A percentile compares a stretch with the other conserved stretches of the same genome.
Evolutionary conservation across 2,329 filamentous ascomycete genomes (phyloP).

Genomic region (Arthrinium puccinioides): DNA sequence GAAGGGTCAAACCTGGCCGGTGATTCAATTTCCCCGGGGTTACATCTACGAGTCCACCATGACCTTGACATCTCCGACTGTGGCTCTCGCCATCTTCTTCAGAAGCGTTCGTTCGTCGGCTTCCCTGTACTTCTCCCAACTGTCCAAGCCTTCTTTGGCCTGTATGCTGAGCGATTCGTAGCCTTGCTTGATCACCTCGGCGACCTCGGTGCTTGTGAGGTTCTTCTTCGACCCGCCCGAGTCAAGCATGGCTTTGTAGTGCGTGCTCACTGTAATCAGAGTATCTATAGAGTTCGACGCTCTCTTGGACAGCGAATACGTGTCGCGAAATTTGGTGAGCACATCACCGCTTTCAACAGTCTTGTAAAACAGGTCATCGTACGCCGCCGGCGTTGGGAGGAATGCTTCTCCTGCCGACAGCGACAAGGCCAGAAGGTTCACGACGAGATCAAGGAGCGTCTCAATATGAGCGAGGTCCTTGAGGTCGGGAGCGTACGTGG

Average conservation of each 20-base stretch:
- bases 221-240: slow-evolving; percentile 50
- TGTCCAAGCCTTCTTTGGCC: slow-evolving; percentile 76
- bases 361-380: slow-evolving; percentile 98
- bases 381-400: slow-evolving; percentile 76
- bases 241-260: slow-evolving; percentile 76
- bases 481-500: slow-evolving; percentile 76
- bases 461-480: slow-evolving; percentile 62
- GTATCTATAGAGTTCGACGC: slow-evolving; percentile 72
- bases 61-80: slow-evolving; percentile 55
- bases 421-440: slow-evolving; percentile 77
- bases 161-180: slow-evolving; percentile 94
- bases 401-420: slow-evolving; percentile 86
- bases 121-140: slow-evolving; percentile 81
- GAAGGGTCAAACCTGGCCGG: no score
- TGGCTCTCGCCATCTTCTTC: slow-evolving; percentile 79
- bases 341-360: slow-evolving; percentile 86
- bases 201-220: slow-evolving; percentile 76
- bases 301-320: slow-evolving; percentile 55
- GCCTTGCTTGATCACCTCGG: slow-evolving; percentile 88
- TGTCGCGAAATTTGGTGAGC: slow-evolving; percentile 73
- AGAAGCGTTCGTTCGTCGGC: slow-evolving; percentile 75
- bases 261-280: slow-evolving; percentile 71
- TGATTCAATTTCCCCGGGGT: slow-evolving; percentile 1
- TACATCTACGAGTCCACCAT: slow-evolving; percentile 36
- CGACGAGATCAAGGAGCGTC: slow-evolving; percentile 66